Evolutionary conservation across 2,329 filamentous ascomycete species (phyloP).

Genomic region (Trichophyton mentagrophytes): DNA sequence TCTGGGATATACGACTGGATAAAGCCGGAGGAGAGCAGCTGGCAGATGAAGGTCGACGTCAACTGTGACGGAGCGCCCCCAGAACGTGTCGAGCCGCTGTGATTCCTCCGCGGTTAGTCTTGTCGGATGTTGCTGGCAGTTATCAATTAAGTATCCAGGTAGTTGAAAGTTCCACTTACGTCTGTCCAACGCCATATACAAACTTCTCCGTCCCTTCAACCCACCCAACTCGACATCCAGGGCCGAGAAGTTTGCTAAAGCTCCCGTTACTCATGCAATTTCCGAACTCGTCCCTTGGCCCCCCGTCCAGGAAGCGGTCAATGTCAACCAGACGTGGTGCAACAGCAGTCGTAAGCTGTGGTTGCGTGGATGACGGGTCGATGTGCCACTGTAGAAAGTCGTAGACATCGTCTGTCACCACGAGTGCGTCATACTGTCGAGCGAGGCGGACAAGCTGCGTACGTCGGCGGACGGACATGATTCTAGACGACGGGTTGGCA

Average conservation of each 20-base stretch:
- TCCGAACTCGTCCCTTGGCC: slow-evolving; percentile 54
- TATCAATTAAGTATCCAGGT: neutral
- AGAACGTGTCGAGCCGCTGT: slow-evolving; percentile 44
- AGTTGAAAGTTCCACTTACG: slow-evolving; percentile 30
- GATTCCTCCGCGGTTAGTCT: neutral
- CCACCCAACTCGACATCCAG: slow-evolving; percentile 81
- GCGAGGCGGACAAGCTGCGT: slow-evolving; percentile 61
- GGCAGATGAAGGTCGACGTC: slow-evolving; percentile 43
- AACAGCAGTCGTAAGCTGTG: slow-evolving; percentile 10
- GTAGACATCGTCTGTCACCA: slow-evolving; percentile 86
- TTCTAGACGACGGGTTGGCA: slow-evolving; percentile 74
- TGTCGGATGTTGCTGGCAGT: slow-evolving; percentile 9
- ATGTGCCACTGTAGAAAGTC: slow-evolving; percentile 74
- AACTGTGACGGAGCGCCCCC: slow-evolving; percentile 50
- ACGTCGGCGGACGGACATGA: slow-evolving; percentile 59
- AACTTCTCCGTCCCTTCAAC: slow-evolving; percentile 57
- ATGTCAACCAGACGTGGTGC: slow-evolving; percentile 68
- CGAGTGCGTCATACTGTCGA: slow-evolving; percentile 63
- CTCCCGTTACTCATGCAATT: slow-evolving; percentile 75
- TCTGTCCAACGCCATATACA: slow-evolving; percentile 46
- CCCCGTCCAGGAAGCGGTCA: slow-evolving; percentile 54
- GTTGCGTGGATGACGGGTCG: slow-evolving; percentile 14
- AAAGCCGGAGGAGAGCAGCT: slow-evolving; percentile 40
- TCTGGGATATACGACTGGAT: slow-evolving; percentile 42
- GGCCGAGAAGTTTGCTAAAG: slow-evolving; percentile 77